A percentile compares a stretch with the other conserved stretches of the same genome.
Conservation (phyloP, 2,329 filamentous ascomycete genomes). For the Fusarium sp. region DNA sequence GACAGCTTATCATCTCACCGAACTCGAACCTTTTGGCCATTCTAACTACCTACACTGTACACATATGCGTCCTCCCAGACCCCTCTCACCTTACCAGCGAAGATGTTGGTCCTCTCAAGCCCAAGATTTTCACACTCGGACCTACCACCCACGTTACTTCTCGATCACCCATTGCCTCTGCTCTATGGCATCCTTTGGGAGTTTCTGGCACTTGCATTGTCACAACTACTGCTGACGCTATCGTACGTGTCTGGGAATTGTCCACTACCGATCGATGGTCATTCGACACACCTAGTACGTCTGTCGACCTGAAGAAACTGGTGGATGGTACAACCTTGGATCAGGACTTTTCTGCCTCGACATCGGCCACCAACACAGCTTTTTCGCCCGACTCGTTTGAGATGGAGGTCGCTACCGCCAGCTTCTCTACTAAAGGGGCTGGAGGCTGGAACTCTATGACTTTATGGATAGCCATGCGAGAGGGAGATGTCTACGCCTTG, state of each 20-base stretch:
- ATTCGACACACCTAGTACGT: conserved; percentile 85
- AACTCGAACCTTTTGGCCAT: conserved; percentile 86
- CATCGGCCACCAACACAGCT: conserved; percentile 78
- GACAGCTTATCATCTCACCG: conserved; percentile 87
- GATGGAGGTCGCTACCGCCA: conserved; percentile 92
- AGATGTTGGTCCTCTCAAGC: conserved; percentile 77
- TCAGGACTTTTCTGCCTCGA: conserved; percentile 85
- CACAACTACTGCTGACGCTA: conserved; percentile 88
- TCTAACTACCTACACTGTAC: conserved; percentile 86
- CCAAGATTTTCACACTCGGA: conserved; percentile 91
- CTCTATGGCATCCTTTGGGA: conserved; percentile 92
- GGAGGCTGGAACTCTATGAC: conserved; percentile 98
- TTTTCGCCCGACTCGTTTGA: conserved; percentile 93
- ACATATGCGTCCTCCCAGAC: conserved; percentile 88
- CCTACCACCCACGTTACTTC: conserved; percentile 92
- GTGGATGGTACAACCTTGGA: conserved; percentile 85
- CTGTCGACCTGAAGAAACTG: conserved; percentile 89
- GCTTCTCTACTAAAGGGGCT: conserved; percentile 75
- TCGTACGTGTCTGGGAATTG: conserved; percentile 91
- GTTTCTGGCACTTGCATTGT: conserved; percentile 85
- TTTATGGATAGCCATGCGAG: conserved; percentile 94
- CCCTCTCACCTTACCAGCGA: conserved; percentile 78
- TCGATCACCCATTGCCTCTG: conserved; percentile 82
- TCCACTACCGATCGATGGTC: conserved; percentile 87
- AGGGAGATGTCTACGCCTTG: conserved; percentile 92